A percentile compares a stretch with the other conserved stretches of the same genome.
These are phyloP conservation scores for Phyllosticta ampelicida DNA, from an alignment of 2,329 filamentous ascomycete species.

Conservation along the genomic window DNA sequence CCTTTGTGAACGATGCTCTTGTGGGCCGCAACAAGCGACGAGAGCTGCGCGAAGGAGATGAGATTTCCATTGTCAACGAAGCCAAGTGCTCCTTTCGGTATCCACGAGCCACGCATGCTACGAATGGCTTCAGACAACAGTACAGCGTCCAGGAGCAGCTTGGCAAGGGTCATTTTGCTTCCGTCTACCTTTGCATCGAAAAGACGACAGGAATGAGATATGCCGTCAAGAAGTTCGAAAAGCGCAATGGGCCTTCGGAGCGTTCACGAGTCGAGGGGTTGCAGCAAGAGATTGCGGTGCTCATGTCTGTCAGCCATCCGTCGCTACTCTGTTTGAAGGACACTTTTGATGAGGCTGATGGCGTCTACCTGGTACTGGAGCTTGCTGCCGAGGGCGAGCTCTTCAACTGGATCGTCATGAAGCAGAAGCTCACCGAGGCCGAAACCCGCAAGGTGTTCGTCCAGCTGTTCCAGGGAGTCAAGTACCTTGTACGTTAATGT, in stretches of 20 bases:
- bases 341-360: conserved; percentile 83
- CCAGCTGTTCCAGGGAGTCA: conserved; percentile 86
- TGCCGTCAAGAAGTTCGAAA: conserved; percentile 92
- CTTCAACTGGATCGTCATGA: conserved; percentile 89
- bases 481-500: conserved; percentile 67
- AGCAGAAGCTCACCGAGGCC: conserved; percentile 73
- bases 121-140: conserved; percentile 73
- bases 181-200: conserved; percentile 84
- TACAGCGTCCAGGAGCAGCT: conserved; percentile 77
- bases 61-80: conserved; percentile 76
- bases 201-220: conserved; percentile 70
- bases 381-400: conserved; percentile 86
- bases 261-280: conserved; percentile 73
- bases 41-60: conserved; percentile 80
- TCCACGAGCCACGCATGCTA: conserved; percentile 39
- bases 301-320: conserved; percentile 95
- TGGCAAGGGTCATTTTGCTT: conserved; percentile 90
- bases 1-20: conserved; percentile 85
- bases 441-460: conserved; percentile 80
- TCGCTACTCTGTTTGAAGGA: conserved; percentile 90
- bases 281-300: conserved; percentile 89
- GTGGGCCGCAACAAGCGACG: conserved; percentile 86
- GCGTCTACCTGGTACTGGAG: conserved; percentile 85
- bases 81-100: conserved; percentile 89
- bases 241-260: conserved; percentile 70